Evolutionary conservation across 169 alveolate species (phyloP).

Genomic region (Pseudocohnilembus persalinus): DNA sequence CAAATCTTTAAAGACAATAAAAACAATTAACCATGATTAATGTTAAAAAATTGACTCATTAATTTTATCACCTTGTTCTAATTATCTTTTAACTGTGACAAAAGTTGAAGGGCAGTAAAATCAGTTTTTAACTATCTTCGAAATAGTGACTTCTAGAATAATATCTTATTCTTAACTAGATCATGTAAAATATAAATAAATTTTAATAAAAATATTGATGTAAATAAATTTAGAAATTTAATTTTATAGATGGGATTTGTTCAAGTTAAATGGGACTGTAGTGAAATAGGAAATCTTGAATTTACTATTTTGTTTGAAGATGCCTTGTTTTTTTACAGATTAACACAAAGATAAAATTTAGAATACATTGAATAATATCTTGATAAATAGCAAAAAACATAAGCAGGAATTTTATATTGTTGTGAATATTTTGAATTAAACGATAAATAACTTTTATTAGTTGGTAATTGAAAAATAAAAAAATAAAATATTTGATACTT

Average conservation of each 20-base stretch:
- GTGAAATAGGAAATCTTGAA: conserved; percentile 8
- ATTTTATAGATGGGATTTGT: background rate
- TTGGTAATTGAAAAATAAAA: too few species aligned
- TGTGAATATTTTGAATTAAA: background rate
- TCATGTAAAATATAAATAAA: too few species aligned
- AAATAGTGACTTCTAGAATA: background rate
- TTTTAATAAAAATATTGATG: too few species aligned
- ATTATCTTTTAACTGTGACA: background rate
- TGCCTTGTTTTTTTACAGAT: conserved; percentile 5
- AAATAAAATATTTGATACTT: too few species aligned
- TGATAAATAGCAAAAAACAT: background rate
- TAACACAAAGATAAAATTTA: conserved; percentile 4
- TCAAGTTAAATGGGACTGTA: conserved; percentile 1
- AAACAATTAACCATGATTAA: background rate
- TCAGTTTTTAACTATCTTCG: background rate
- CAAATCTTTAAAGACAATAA: background rate
- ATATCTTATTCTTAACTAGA: background rate
- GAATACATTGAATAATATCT: conserved; percentile 6
- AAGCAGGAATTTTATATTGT: background rate
- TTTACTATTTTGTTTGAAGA: conserved; percentile 1
- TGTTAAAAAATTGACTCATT: too few species aligned
- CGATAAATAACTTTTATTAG: background rate
- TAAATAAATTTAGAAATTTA: too few species aligned
- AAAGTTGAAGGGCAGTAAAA: too few species aligned
- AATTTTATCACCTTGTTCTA: background rate